Evolutionary conservation across 306 rosid genomes (phyloP), one percentile per base, ranked within the genome.

Genomic region (Fagus crenata): DNA sequence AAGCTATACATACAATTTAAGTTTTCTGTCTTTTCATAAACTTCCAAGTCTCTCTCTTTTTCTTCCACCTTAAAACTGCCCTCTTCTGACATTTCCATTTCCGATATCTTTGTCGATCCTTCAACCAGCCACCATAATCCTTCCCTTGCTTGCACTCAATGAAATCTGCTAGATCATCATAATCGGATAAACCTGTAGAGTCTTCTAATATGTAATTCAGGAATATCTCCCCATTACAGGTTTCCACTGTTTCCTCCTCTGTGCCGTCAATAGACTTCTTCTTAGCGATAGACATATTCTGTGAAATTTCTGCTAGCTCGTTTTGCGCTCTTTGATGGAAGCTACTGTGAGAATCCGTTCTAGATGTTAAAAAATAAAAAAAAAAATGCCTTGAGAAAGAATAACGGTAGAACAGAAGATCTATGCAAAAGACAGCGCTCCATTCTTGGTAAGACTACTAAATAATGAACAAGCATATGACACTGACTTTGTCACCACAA

Each of bases 91-190:
- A 9, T 81, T 59, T 92, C 87, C 82, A 43, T 72, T n/a, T 73
- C 36, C 87, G 86, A 74, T 58, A 84, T 72, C 32, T 77, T 71
- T 76, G 36, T 54, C 83, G 87, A 33, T 70, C 76, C 76, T 82
- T 89, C 90, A 88, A 74, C 95, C 92, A 95, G 36, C 54, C 63
- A 67, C 68, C 33, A 73, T 95, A 95, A 84, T 92, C 85, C 81
- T 86, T 90, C 61, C 87, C 88, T 37, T 42, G 73, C 81, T 80
- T 73, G 74, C 92, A 92, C 73, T 76, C 91, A 3, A 92, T 41
- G 72, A 89, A 92, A 83, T 89, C 92, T 5, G 81, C 86, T 69
- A 92, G 85, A 71, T 89, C 97, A 40, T 53, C 90, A 68, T 78
- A 81, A 42, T 90, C 87, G 2, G 87, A 73, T 69, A 74, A n/a